phyloP scores from a whole-genome alignment of 306 rosid genomes.

The Quercus glauca region DNA sequence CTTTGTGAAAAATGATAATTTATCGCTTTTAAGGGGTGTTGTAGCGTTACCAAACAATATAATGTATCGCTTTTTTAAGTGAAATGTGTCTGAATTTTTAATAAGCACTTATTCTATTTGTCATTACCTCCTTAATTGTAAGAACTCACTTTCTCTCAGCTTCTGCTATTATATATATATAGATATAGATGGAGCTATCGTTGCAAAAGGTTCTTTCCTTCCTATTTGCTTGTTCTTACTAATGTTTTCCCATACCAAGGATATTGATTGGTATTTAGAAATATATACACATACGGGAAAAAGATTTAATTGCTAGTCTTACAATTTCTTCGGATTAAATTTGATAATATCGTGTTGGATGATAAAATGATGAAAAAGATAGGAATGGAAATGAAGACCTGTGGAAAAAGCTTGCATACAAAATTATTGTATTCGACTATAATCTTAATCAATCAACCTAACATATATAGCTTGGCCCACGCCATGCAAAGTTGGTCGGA shows the following conservation, averaged over 20 bases:
- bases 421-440: neutral
- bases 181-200: neutral
- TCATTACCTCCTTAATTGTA: too few species aligned
- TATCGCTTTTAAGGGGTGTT: too few species aligned
- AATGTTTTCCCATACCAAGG: neutral
- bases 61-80: too few species aligned
- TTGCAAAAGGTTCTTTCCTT: constrained; percentile 18
- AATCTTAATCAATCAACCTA: neutral
- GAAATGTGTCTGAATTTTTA: too few species aligned
- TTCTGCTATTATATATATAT: too few species aligned
- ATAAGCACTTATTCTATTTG: too few species aligned
- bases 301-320: neutral
- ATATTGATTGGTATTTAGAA: neutral
- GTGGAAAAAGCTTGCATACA: neutral
- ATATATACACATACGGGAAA: neutral
- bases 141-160: too few species aligned
- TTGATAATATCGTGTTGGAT: neutral
- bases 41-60: too few species aligned
- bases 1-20: too few species aligned
- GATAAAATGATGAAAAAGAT: neutral
- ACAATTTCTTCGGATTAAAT: neutral
- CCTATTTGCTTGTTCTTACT: neutral
- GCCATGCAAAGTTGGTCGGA: neutral
- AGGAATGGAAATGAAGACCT: neutral
- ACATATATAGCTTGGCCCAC: neutral